A percentile compares a stretch with the other conserved stretches of the same genome.
These are phyloP conservation scores for Aspergillus neoniger DNA, from an alignment of 2,329 filamentous ascomycete genomes.

Conservation along the genomic window DNA sequence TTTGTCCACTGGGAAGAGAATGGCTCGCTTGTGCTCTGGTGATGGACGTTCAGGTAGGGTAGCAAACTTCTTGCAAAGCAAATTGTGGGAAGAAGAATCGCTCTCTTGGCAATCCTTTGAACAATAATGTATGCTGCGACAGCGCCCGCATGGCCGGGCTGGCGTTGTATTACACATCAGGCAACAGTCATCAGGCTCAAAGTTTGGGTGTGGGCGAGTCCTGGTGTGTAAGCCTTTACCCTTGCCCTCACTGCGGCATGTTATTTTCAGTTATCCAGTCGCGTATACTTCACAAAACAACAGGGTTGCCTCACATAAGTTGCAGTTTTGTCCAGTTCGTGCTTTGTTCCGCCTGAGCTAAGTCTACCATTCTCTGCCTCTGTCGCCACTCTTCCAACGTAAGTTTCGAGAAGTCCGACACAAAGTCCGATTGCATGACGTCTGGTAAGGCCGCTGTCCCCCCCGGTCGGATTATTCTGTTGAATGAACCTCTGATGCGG, in stretches of 20 bases:
- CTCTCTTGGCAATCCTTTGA: background rate
- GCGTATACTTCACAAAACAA: no score
- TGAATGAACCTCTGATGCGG: background rate
- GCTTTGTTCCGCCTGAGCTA: no score
- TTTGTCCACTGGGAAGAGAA: conserved; percentile 7
- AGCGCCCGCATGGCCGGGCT: background rate
- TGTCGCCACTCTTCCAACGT: background rate
- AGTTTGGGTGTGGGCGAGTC: background rate
- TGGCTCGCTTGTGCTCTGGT: conserved; percentile 12
- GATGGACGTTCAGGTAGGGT: conserved; percentile 9
- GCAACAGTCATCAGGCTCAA: conserved; percentile 1
- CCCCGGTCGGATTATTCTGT: background rate
- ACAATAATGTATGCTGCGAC: background rate
- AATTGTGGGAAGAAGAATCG: conserved; percentile 12
- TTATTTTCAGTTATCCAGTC: no score
- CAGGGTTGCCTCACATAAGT: no score
- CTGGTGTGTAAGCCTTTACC: no score
- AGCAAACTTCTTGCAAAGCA: conserved; percentile 13
- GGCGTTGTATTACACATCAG: background rate
- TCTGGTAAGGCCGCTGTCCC: no score
- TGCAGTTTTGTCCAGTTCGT: no score
- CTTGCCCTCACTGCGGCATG: no score
- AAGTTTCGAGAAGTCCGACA: background rate
- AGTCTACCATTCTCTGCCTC: no score
- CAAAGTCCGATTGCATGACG: conserved; percentile 4